Evolutionary conservation across 495 filamentous ascomycete genomes (phyloP).

Genomic region (Delitschia confertaspora): DNA sequence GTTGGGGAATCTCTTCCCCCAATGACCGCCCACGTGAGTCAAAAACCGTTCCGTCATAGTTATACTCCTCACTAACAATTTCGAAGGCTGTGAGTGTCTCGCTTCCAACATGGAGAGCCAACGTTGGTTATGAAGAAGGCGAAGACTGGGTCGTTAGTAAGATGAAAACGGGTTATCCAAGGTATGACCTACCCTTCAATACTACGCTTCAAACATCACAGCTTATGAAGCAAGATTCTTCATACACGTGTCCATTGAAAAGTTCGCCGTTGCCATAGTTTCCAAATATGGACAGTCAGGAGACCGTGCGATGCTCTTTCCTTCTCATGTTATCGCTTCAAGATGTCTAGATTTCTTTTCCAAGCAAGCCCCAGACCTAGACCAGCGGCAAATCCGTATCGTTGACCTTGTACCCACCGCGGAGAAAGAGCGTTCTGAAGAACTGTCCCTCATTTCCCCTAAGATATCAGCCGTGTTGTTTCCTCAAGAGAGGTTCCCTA

Average conservation of each 20-base stretch:
- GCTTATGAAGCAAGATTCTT: conserved; percentile 57
- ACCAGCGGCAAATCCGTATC: conserved; percentile 47
- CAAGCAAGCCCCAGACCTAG: conserved; percentile 43
- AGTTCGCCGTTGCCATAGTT: conserved; percentile 61
- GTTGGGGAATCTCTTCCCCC: conserved; percentile 28
- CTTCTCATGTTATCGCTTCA: conserved; percentile 54
- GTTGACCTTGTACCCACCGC: conserved; percentile 53
- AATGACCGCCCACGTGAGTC: conserved; percentile 29
- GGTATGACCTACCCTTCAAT: conserved; percentile 38
- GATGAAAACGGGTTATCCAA: conserved; percentile 87
- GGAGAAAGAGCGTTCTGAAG: conserved; percentile 30
- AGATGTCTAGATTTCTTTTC: conserved; percentile 66
- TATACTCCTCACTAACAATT: conserved; percentile 8
- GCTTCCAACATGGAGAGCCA: conserved; percentile 84
- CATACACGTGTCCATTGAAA: conserved; percentile 73
- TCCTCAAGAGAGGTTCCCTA: conserved; percentile 50
- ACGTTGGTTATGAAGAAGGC: conserved; percentile 89
- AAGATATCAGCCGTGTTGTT: conserved; percentile 64
- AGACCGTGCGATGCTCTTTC: conserved; percentile 73
- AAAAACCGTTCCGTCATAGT: neutral
- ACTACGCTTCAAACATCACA: conserved; percentile 7
- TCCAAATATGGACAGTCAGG: conserved; percentile 49
- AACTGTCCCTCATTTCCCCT: conserved; percentile 26
- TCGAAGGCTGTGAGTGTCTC: conserved; percentile 88
- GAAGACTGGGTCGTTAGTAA: conserved; percentile 72